A percentile compares a stretch with the other conserved stretches of the same genome.
These are phyloP conservation scores for Fusarium neocosmosporiellum DNA, from an alignment of 2,329 filamentous ascomycete species.

Conservation along the genomic window DNA sequence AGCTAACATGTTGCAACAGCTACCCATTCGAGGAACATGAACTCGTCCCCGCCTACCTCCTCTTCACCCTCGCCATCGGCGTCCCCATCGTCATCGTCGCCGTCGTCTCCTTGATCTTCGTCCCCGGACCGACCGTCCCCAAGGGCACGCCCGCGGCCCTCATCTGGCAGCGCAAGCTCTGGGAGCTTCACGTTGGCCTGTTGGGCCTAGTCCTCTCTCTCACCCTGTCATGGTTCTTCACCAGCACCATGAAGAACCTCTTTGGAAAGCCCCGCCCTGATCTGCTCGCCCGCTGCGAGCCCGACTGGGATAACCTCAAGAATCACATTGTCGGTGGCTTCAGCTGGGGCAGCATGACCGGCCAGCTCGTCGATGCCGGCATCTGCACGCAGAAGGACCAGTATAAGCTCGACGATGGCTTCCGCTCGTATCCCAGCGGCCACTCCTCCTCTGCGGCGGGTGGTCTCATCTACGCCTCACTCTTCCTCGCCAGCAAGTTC, in stretches of 20 bases:
- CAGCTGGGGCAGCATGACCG: conserved; percentile 62
- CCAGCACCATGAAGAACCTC: conserved; percentile 85
- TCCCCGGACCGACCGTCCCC: conserved; percentile 77
- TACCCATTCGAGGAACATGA: conserved; percentile 79
- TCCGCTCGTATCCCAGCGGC: conserved; percentile 77
- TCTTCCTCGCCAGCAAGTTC: conserved; percentile 89
- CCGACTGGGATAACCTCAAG: conserved; percentile 73
- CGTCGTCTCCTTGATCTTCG: conserved; percentile 74
- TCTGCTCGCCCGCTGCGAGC: conserved; percentile 81
- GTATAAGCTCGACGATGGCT: conserved; percentile 78
- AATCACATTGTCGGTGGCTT: conserved; percentile 73
- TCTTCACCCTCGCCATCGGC: conserved; percentile 72
- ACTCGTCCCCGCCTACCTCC: conserved; percentile 74
- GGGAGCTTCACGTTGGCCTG: conserved; percentile 90
- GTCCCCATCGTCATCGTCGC: conserved; percentile 76
- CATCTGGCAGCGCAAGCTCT: conserved; percentile 84
- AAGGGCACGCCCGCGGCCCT: conserved; percentile 70
- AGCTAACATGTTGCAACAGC: conserved; percentile 48
- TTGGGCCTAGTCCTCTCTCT: conserved; percentile 82
- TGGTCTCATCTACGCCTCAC: conserved; percentile 84
- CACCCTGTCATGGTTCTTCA: conserved; percentile 80
- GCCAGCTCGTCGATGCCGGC: conserved; percentile 76
- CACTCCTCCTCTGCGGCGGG: conserved; percentile 76
- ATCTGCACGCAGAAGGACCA: conserved; percentile 79
- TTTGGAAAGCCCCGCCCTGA: conserved; percentile 82